Conservation (phyloP, 345 rosid species). For the Linum trigynum region DNA sequence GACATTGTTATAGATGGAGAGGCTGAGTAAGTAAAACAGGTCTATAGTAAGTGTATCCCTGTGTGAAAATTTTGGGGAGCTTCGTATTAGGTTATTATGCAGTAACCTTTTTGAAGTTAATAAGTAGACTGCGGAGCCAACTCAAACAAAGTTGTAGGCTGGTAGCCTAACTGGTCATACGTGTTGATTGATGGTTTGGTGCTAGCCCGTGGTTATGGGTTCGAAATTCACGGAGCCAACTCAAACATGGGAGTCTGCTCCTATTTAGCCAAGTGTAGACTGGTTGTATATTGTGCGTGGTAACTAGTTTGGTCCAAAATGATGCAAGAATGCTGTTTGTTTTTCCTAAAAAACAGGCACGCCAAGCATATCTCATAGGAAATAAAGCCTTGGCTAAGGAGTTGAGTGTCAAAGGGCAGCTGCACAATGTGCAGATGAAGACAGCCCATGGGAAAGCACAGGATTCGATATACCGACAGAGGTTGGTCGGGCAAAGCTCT, state of each 20-base stretch:
- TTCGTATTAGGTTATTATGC: conserved; percentile 5
- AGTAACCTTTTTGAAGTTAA: neutral
- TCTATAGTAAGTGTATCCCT: neutral
- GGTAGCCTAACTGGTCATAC: too few relatives aligned
- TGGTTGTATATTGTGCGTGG: neutral
- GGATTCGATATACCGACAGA: conserved; percentile 83
- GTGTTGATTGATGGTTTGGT: too few relatives aligned
- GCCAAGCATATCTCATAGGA: conserved; percentile 78
- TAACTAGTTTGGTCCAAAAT: neutral
- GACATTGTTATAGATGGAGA: too few relatives aligned
- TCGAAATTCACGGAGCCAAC: neutral
- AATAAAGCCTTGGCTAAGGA: conserved; percentile 93
- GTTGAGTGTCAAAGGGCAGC: conserved; percentile 84
- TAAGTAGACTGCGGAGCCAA: conserved; percentile 1
- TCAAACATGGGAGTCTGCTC: conserved; percentile 2
- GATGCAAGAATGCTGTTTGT: conserved; percentile 4
- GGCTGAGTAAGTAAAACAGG: neutral
- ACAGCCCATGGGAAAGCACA: conserved; percentile 96
- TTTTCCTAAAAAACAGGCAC: conserved; percentile 47
- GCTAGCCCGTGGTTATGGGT: too few relatives aligned
- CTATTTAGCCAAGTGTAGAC: neutral
- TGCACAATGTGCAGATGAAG: conserved; percentile 87
- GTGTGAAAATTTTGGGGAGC: too few relatives aligned
- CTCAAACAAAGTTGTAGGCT: neutral
- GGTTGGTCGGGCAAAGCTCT: conserved; percentile 41